Evolutionary conservation across 202 grass and related monocot species (phyloP), one percentile per base, ranked within the genome.

Genomic region (Hordeum pubiflorum): DNA sequence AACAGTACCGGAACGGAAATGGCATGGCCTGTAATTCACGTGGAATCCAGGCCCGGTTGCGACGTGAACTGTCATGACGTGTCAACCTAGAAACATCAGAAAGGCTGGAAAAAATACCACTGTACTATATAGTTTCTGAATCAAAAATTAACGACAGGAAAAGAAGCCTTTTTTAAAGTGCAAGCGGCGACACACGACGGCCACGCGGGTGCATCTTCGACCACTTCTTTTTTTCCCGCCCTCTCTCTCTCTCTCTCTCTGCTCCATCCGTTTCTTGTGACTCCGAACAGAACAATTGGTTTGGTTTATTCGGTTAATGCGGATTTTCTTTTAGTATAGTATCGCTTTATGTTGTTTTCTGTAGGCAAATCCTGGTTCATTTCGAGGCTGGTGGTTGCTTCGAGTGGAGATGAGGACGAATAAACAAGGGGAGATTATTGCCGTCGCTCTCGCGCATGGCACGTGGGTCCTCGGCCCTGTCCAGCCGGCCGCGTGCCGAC

Each of bases 221-320:
- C 87, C 83, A 79, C 48, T 54, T 54, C 31, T 82, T 89, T 75
- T 69, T 76, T 1, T 2, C 6, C 0, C 44, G 13, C 14, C 31
- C 31, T 32, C 31, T 32, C 31, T 4, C 1, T n/a, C 31, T 32
- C 31, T 32, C 31, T 4, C 1, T n/a, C 9, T 75, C 38, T 78
- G 34, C 50, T 74, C 65, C 83, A 50, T 73, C 38, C 24, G 31
- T 10, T 10, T 60, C 41, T 24, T 56, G 57, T 6, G 31, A 38
- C 26, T 31, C 26, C 57, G 14, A 48, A 62, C 29, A 43, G 12
- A 50, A 46, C 22, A 46, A 44, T 39, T 81, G 18, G 43, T 34
- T 34, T 63, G n/a, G n/a, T 63, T 37, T 74, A 52, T 37, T 40
- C 32, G 29, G 2, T 46, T 63, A 37, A 37, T 63, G 1, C 21